A percentile compares a stretch with the other conserved stretches of the same genome.
Conservation (phyloP, 176 grass and related monocot genomes). For the Puya raimondii region DNA sequence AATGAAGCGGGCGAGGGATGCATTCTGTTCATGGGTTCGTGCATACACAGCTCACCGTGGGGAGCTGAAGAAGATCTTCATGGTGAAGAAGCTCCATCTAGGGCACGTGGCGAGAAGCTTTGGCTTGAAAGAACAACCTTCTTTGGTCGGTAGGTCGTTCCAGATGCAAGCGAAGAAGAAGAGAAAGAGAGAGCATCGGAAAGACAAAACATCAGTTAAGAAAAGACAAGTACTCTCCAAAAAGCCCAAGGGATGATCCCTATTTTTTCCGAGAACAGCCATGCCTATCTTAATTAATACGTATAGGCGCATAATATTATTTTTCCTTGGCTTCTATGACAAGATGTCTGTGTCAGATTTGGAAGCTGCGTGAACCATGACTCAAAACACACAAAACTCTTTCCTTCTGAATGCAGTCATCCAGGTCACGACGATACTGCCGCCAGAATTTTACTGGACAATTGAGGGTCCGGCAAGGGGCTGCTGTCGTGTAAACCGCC, state of each 20-base stretch:
- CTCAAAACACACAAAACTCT: too few species aligned
- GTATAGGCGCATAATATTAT: too few species aligned
- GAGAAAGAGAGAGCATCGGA: conserved; percentile 58
- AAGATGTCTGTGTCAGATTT: too few species aligned
- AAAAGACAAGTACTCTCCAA: conserved; percentile 34
- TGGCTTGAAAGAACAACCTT: conserved; percentile 75
- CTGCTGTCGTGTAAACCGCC: too few species aligned
- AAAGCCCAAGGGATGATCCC: conserved; percentile 4
- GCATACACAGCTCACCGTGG: conserved; percentile 84
- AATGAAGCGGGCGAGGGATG: conserved; percentile 69
- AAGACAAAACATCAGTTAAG: conserved; percentile 26
- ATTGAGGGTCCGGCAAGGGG: too few species aligned
- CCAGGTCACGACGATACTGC: too few species aligned
- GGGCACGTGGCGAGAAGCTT: conserved; percentile 84
- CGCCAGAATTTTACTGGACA: too few species aligned
- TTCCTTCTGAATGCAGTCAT: too few species aligned
- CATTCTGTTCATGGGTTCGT: conserved; percentile 88
- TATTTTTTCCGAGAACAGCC: too few species aligned
- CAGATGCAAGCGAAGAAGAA: conserved; percentile 77
- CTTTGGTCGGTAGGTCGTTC: conserved; percentile 58
- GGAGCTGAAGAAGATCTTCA: conserved; percentile 90
- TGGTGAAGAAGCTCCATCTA: conserved; percentile 91
- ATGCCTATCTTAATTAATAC: too few species aligned
- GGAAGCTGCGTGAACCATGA: too few species aligned
- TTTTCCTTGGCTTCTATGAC: too few species aligned